A percentile compares a stretch with the other conserved stretches of the same genome.
Conservation (phyloP, 352 stramenopile species). For the Phytophthora vignae region DNA sequence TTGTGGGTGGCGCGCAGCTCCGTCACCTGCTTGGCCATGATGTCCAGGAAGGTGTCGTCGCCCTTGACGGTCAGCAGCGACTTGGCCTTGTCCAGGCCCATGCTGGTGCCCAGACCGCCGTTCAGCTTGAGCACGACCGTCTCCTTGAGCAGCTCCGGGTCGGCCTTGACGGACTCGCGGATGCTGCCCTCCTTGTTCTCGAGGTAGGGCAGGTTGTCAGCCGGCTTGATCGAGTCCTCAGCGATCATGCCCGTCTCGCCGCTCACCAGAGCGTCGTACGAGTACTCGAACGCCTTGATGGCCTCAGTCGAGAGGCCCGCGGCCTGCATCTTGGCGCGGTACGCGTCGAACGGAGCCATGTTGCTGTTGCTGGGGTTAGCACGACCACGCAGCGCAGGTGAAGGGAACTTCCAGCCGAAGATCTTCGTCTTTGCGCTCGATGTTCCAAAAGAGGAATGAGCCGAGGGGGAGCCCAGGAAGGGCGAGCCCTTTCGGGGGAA, state of each 20-base stretch:
- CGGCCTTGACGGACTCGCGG: slow-evolving; percentile 74
- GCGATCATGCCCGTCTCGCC: slow-evolving; percentile 97
- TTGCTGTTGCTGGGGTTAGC: slow-evolving; percentile 35
- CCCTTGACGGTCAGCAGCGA: slow-evolving; percentile 94
- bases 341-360: slow-evolving; percentile 78
- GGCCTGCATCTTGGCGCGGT: slow-evolving; percentile 96
- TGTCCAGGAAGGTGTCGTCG: slow-evolving; percentile 94
- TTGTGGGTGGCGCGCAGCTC: slow-evolving; percentile 95
- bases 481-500: slow-evolving; percentile 3
- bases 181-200: slow-evolving; percentile 82
- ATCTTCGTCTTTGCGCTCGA: slow-evolving; percentile 54
- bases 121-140: slow-evolving; percentile 91
- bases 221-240: slow-evolving; percentile 93
- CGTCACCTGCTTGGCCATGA: slow-evolving; percentile 93
- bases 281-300: slow-evolving; percentile 98
- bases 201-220: slow-evolving; percentile 81
- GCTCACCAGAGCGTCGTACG: slow-evolving; percentile 95
- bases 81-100: slow-evolving; percentile 96
- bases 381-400: slow-evolving; percentile 41
- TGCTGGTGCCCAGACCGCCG: slow-evolving; percentile 86
- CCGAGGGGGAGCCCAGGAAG: neutral
- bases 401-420: slow-evolving; percentile 41
- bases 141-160: slow-evolving; percentile 80
- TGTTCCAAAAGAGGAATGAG: slow-evolving; percentile 44
- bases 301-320: slow-evolving; percentile 95